Base-by-base conservation (phyloP, 257 asterid genomes). In the Ballota nigra region DNA sequence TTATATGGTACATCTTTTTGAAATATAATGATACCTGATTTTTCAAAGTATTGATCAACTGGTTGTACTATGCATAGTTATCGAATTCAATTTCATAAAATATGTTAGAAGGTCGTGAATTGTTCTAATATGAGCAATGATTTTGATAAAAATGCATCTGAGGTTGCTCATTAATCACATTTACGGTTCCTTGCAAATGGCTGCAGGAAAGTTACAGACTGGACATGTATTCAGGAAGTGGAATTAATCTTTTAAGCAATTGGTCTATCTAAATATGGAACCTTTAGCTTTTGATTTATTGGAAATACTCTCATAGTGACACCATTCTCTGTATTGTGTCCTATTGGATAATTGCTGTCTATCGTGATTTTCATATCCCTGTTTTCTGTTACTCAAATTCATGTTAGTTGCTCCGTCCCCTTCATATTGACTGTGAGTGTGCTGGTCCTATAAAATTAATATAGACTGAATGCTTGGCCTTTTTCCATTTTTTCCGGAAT, bases 171-270 rank as follows among this genome's bases (percentile, higher is more conserved):
- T 72, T 68, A 64, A 80, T 82, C 78, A 83, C 85, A 82, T 87
- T 88, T 82, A 87, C 83, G 29, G 78, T 79, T 82, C 83, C 80
- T 78, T 83, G 80, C 96, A 88, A 85, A 88, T 93, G 85, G 82
- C 92, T 93, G 96, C 98, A 93, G 97, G 98, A 76, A 78, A 77
- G 72, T 78, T 80, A 79, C 92, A 81, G 90, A 86, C 74, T 85
- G 86, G 92, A 76, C 85, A 81, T 87, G 89, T 86, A 78, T 78
- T 84, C 84, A 79, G 91, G 90, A 84, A 80, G 81, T 78, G 95
- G 84, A 82, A 82, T 82, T 75, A 61, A 80, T 80, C 85, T 81
- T 79, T 80, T 76, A 45, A 78, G 70, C 85, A 80, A 61, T 75
- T 78, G 84, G 82, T 70, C 82, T 64, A 78, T 88, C 88, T 87